Base-by-base conservation (phyloP, 768 basidiomycete genomes). In the Chalciporus pseudorubinellus region DNA sequence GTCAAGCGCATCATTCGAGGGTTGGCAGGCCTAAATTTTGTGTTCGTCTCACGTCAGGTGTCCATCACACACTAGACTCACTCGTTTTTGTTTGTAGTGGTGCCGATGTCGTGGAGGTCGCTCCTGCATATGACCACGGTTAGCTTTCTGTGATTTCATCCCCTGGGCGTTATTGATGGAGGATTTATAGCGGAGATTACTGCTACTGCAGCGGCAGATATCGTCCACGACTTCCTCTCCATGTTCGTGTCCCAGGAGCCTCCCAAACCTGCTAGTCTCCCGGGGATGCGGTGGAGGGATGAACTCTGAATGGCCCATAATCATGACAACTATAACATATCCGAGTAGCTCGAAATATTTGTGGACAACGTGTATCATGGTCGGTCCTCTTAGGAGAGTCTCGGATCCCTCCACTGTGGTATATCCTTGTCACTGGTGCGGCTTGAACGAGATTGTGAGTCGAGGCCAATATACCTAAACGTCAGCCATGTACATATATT, bases 1-100 rank as follows among this genome's bases (percentile, higher is more conserved):
- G 75, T 89, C 38, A 90, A 91, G 60, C 79, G 87, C 31, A 87
- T 91, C 59, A 75, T 92, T 45, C 81, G 91, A 52, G 90, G 91
- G 13, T 74, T 92, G 12, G 80, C 80, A 2, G 89, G 89, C 5
- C 71, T 93, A 29, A 89, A 91, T 64, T 83, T 91, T 50, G 82
- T 92, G 89, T 89, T 71, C 42, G 57, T 53, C 22, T 28, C 22
- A 18, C 20, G 33, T 19, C 16, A 3, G 18, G 0, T 4, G 1
- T 24, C 21, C 29, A 14, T 47, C 49, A 46, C 44, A 44, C 10
- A 29, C 33, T 38, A 38, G 46, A 20, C 41, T 50, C 22, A 45
- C 42, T 36, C 34, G 34, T n/a, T 16, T 36, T 16, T 34, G 14
- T n/a, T 34, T 36, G 34, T n/a, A 63, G 62, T 38, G 62, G 62